These are phyloP conservation scores for Peterozyma toletana DNA, from an alignment of 805 yeast species.

Conservation along the genomic window DNA sequence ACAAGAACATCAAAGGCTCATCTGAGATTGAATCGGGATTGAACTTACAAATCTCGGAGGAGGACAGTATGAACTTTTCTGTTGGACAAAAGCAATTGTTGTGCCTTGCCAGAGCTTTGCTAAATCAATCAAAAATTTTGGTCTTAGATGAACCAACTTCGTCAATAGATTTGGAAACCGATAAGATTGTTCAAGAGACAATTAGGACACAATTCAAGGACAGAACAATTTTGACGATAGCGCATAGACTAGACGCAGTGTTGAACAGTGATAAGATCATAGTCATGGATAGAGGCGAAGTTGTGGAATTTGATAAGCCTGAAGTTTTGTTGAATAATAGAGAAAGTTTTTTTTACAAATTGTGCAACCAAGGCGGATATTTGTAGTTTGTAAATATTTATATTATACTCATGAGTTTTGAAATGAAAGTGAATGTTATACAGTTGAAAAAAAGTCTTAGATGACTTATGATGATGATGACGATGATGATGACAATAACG, in stretches of 20 bases:
- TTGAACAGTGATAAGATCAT: slow-evolving; percentile 67
- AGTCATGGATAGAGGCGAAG: slow-evolving; percentile 58
- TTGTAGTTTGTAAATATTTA: no score
- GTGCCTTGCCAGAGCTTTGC: slow-evolving; percentile 66
- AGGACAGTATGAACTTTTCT: slow-evolving; percentile 70
- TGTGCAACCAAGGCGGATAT: slow-evolving; percentile 35
- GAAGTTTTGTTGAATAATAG: slow-evolving; percentile 30
- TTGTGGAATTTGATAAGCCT: slow-evolving; percentile 67
- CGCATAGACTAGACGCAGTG: slow-evolving; percentile 72
- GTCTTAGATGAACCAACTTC: slow-evolving; percentile 73
- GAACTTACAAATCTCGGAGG: slow-evolving; percentile 25
- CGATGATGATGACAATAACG: no score
- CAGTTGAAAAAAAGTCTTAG: no score
- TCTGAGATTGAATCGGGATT: slow-evolving; percentile 9
- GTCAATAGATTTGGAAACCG: slow-evolving; percentile 73
- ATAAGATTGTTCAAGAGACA: slow-evolving; percentile 60
- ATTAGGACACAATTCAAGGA: slow-evolving; percentile 61
- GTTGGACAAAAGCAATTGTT: slow-evolving; percentile 71
- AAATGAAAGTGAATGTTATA: no score
- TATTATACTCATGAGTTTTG: no score
- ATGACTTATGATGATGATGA: no score
- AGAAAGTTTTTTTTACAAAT: slow-evolving; percentile 34
- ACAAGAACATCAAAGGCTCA: no score
- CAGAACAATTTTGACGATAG: slow-evolving; percentile 71
- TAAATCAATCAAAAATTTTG: slow-evolving; percentile 57